Conservation (phyloP, 371 early-diverging fungal genomes). For the Mortierella sp. region DNA sequence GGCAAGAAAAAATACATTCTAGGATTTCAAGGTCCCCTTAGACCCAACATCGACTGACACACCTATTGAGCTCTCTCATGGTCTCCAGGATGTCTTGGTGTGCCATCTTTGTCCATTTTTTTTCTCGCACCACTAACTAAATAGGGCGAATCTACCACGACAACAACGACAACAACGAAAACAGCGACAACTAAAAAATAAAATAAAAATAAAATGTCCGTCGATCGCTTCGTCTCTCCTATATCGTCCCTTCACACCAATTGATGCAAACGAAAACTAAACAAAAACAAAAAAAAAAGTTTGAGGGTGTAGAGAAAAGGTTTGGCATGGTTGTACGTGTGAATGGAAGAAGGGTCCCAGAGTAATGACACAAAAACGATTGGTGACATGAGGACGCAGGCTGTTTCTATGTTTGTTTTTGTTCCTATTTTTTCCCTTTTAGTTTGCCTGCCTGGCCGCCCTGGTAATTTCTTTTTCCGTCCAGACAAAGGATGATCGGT, state of each 20-base stretch:
- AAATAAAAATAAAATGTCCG: background rate
- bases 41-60: background rate
- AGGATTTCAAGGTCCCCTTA: background rate
- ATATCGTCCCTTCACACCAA: background rate
- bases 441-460: background rate
- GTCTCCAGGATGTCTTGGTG: background rate
- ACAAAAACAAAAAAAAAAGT: background rate
- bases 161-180: too few species aligned
- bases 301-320: background rate
- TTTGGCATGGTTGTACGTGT: background rate
- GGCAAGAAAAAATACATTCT: background rate
- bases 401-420: background rate
- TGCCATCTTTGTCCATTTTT: constrained; percentile 1
- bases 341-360: background rate
- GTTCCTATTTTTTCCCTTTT: background rate
- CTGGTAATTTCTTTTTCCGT: background rate
- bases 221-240: background rate
- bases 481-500: background rate
- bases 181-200: background rate
- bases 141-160: too few species aligned
- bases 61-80: background rate
- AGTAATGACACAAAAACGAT: background rate
- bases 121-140: background rate
- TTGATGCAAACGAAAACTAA: background rate
- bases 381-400: background rate